Evolutionary conservation across 192 early-diverging fungal genomes (phyloP), one percentile per base, ranked within the genome.

Genomic region (Backusella tuberculispora): DNA sequence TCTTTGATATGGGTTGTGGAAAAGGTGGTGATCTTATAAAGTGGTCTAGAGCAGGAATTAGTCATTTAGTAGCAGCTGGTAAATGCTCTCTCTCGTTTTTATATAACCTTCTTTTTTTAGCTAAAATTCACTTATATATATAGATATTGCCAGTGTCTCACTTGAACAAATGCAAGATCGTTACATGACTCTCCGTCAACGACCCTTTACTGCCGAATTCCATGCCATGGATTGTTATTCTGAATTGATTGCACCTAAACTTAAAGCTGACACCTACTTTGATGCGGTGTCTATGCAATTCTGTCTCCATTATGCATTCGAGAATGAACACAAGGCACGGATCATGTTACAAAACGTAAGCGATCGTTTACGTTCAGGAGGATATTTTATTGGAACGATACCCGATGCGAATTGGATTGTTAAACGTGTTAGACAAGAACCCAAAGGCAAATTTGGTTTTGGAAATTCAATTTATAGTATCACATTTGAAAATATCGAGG

Each of bases 231-330:
- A 99, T 68, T 98, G 97, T 71, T 99, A 96, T 37, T 78, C 89
- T 83, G 86, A 88, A 66, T 76, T 87, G 3, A 82, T 90, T 71
- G 88, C 87, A 38, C 88, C 87, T 1, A 60, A 86, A 14, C 81
- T 86, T 44, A 81, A 89, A 3, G 70, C 79, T 3, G 79, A 90
- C 44, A 72, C 82, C 41, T 70, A 74, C 19, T 94, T 95, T 65
- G 93, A 98, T 76, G 85, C 96, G 34, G 94, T 97, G n/a, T 95
- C 92, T 46, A 92, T 94, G 80, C 98, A 99, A 76, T 99, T 99
- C 79, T 97, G 95, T 74, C 79, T 98, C 60, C 98, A 98, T 81
- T 99, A 99, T 81, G 92, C 95, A 0, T 98, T 97, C 75, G 94
- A 95, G 71, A 85, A 88, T 4, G 96, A 98, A 81, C 60, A 74